Percentiles rank a stretch among this genome's conserved stretches.
Evolutionary conservation across 345 rosid species (phyloP).

Genomic region (Aquilaria sinensis): DNA sequence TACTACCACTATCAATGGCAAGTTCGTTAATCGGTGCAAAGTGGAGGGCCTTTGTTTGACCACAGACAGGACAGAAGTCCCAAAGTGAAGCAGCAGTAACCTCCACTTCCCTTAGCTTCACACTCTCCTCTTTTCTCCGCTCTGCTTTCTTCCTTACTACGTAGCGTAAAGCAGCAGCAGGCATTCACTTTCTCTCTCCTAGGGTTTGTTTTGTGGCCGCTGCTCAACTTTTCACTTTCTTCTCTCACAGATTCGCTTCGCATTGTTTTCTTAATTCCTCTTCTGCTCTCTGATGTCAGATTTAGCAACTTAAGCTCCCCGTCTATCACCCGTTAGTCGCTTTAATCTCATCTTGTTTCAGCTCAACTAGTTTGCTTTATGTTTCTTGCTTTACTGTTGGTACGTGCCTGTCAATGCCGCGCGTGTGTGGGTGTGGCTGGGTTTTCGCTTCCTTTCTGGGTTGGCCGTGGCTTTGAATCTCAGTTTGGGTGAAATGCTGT

Average conservation of each 20-base stretch:
- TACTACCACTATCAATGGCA: too few relatives aligned
- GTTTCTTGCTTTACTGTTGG: not conserved
- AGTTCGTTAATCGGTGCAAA: too few relatives aligned
- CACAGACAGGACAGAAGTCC: not conserved
- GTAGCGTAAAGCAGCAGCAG: slow-evolving; percentile 35
- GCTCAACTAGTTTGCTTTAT: not conserved
- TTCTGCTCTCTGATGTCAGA: slow-evolving; percentile 7
- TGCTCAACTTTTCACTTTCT: not conserved
- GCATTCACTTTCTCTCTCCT: slow-evolving; percentile 5
- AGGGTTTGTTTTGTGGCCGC: slow-evolving; percentile 9
- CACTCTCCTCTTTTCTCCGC: not conserved
- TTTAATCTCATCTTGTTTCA: not conserved
- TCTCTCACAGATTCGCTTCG: not conserved
- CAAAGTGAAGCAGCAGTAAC: not conserved
- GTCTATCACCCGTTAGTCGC: slow-evolving; percentile 5
- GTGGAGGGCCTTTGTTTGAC: not conserved
- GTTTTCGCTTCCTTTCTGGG: not conserved
- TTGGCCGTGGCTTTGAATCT: not conserved
- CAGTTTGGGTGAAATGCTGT: too few relatives aligned
- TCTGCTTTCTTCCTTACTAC: slow-evolving; percentile 34
- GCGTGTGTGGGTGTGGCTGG: not conserved
- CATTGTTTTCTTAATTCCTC: not conserved
- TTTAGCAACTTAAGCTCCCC: not conserved
- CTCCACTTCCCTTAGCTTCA: not conserved
- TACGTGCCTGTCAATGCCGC: not conserved